Evolutionary conservation across 2,329 filamentous ascomycete genomes (phyloP).

Genomic region (Fusarium sp.): DNA sequence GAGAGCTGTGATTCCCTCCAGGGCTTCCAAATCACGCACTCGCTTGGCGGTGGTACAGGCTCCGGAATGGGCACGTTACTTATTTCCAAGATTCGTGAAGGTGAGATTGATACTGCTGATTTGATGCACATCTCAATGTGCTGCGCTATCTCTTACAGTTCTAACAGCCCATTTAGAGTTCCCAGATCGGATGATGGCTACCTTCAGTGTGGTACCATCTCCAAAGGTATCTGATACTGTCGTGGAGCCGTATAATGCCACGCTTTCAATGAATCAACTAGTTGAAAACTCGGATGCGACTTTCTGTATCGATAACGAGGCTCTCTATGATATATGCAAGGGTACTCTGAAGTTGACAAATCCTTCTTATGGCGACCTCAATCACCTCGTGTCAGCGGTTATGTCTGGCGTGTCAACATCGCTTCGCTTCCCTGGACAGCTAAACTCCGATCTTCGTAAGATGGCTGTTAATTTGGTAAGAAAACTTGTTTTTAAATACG

Average conservation of each 20-base stretch:
- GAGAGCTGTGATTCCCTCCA: conserved; percentile 99
- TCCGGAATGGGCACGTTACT: conserved; percentile 99
- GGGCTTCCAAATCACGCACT: conserved; percentile 99
- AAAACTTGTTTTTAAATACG: neutral
- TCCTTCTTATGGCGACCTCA: conserved; percentile 97
- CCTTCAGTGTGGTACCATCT: conserved; percentile 88
- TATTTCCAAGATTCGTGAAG: conserved; percentile 98
- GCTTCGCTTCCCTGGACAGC: conserved; percentile 98
- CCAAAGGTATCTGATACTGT: neutral
- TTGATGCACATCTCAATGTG: neutral
- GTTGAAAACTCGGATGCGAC: neutral
- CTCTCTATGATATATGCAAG: conserved; percentile 99
- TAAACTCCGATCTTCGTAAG: conserved; percentile 99
- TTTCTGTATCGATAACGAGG: conserved; percentile 79
- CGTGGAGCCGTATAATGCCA: neutral
- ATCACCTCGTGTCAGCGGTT: conserved; percentile 98
- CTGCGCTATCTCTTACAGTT: neutral
- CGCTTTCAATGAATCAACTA: neutral
- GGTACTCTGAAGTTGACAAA: conserved; percentile 89
- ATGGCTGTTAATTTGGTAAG: conserved; percentile 98
- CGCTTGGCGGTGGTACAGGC: conserved; percentile 98
- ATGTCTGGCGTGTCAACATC: conserved; percentile 99
- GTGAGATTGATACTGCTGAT: neutral
- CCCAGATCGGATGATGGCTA: conserved; percentile 99
- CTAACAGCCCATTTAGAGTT: conserved; percentile 73